These are phyloP conservation scores for Candida dendrica DNA, from an alignment of 805 yeast species.

Conservation along the genomic window DNA sequence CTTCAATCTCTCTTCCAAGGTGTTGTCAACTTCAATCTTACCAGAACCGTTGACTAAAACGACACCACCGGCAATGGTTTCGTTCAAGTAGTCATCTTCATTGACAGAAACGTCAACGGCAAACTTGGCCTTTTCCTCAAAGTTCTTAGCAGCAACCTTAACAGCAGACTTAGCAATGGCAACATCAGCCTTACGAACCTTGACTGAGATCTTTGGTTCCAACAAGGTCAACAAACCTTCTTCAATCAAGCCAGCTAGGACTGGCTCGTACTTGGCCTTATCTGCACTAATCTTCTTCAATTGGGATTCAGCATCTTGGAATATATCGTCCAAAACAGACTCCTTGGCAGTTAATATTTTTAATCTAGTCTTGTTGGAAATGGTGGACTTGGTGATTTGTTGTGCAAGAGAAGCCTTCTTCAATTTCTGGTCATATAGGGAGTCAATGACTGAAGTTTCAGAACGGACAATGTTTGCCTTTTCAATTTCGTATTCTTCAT, in stretches of 20 bases:
- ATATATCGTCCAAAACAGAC: constrained; percentile 65
- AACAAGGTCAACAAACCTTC: constrained; percentile 68
- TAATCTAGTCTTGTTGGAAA: constrained; percentile 91
- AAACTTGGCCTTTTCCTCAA: constrained; percentile 53
- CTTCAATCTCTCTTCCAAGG: constrained; percentile 89
- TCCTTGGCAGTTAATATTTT: constrained; percentile 84
- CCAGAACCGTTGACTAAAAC: constrained; percentile 63
- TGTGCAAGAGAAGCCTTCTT: constrained; percentile 90
- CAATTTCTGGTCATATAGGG: constrained; percentile 68
- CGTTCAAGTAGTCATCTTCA: constrained; percentile 50
- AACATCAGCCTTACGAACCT: constrained; percentile 62
- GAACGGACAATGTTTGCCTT: constrained; percentile 91
- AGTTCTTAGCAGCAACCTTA: constrained; percentile 54
- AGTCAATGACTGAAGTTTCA: constrained; percentile 84
- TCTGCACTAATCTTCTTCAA: constrained; percentile 54
- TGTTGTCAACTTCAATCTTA: constrained; percentile 84
- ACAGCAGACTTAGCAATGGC: constrained; percentile 50
- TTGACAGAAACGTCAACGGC: constrained; percentile 49
- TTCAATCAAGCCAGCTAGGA: constrained; percentile 71
- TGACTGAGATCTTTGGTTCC: constrained; percentile 60
- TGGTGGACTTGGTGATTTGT: constrained; percentile 91
- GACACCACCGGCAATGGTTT: constrained; percentile 80
- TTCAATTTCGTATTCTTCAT: constrained; percentile 97
- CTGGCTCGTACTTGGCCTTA: constrained; percentile 51
- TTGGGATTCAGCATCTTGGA: constrained; percentile 58